Base-by-base conservation (phyloP, 352 stramenopile species). In the Globisporangium spiculum region DNA sequence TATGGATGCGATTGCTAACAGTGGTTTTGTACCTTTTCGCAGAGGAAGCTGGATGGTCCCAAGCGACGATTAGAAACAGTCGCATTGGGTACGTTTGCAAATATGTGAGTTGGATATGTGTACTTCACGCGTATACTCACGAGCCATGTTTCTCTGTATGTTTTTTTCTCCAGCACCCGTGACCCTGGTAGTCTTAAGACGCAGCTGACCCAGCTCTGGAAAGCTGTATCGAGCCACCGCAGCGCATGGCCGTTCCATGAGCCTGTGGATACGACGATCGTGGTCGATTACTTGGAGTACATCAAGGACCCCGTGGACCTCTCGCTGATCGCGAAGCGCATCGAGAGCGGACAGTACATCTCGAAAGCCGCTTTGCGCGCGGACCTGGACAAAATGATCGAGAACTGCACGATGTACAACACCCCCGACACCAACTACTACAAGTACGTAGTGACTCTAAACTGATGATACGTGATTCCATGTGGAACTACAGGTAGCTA, bases 391-490 rank as follows among this genome's bases (percentile, higher is more conserved):
- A 89, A 92, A 52, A 99, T 99, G 95, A 97, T 94, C 66, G 86
- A 97, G 72, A 99, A 99, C 78, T 99, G 97, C 78, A 98, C 92
- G 68, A 72, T 85, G 14, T 99, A 99, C 89, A 99, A 99, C 83
- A 92, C 88, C 16, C 83, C 88, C 60, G 90, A 91, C 20, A 98
- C 93, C 68, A 99, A 98, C 76, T 98, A 98, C 76, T 98, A 98
- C 78, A 98, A 96, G 87, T 98, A 93, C 60, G 84, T 88, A n/a
- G n/a, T 36, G 20, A 8, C 16, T 9, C 36, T 38, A 12, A 60
- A 22, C 63, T 52, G 27, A 1, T n/a, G 16, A n/a, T 50, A 22
- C 8, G 18, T 4, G 6, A 52, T 52, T 4, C 5, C 3, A 52
- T 22, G 44, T 52, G 44, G 44, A 24, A 52, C 44, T 52, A 38